Base-by-base conservation (phyloP, 768 basidiomycete species). In the Pilatotrama ljubarskyi region DNA sequence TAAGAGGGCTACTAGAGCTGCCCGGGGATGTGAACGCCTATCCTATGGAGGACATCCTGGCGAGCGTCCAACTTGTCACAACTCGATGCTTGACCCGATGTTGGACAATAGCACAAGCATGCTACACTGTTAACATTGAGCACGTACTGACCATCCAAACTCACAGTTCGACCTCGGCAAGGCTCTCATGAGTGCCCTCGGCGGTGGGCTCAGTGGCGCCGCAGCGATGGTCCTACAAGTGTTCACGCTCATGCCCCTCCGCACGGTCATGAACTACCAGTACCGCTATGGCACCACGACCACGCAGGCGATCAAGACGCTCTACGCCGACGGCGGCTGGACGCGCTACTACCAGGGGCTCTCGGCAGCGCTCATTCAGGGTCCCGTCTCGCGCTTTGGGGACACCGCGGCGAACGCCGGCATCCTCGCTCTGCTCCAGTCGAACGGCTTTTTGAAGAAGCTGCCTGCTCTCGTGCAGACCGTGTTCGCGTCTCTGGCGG, bases 191-290 rank as follows among this genome's bases (percentile, higher is more conserved):
- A 84, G 80, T 44, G 96, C 95, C 3, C 79, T 91, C 0, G 95
- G 96, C 8, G 95, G 96, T 22, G 95, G 95, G 4, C 74, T 95
- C 49, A 93, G 90, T 64, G 95, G 95, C 47, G 92, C 93, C 15
- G 89, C 90, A 83, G 95, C 95, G 0, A 98, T 98, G 96, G 83
- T 98, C 4, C 77, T 98, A 5, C 96, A 98, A 71, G 96, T 98
- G 17, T 72, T 97, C 51, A 84, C 87, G 0, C 81, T 96, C 59
- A 97, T 97, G 94, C 94, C 93, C 5, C 74, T 96, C n/a, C 84
- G 93, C n/a, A 97, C 95, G 2, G 82, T 95, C 55, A 98, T 98
- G 96, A 98, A 98, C 78, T 97, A 91, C 70, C 93, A 95, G 75
- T 94, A 95, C 72, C 84, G 88, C 53, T 95, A 85, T 69, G 95